These are phyloP conservation scores for Inga laurina DNA, from an alignment of 306 rosid species.

Conservation along the genomic window DNA sequence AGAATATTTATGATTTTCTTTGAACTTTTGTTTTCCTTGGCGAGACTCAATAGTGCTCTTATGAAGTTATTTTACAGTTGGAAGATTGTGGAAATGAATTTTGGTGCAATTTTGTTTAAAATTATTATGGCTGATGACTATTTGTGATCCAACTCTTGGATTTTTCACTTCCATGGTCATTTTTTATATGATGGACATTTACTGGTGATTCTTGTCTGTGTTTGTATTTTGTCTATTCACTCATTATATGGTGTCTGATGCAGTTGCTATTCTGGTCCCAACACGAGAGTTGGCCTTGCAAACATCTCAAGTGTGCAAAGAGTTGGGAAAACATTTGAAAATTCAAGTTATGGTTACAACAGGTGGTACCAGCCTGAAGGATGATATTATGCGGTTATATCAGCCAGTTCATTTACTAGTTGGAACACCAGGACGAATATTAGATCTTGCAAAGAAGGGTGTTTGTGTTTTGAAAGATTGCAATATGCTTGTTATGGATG, in stretches of 20 bases:
- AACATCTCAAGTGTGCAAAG: constrained; percentile 99
- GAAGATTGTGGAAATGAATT: neutral
- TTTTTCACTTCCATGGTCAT: neutral
- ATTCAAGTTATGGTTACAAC: constrained; percentile 99
- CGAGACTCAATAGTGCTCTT: neutral
- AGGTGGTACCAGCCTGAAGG: constrained; percentile 97
- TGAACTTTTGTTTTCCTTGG: neutral
- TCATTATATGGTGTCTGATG: constrained; percentile 15
- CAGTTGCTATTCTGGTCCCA: constrained; percentile 95
- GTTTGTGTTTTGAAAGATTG: constrained; percentile 85
- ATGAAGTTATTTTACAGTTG: neutral
- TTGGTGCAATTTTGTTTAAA: constrained; percentile 11
- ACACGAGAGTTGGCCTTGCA: constrained; percentile 97
- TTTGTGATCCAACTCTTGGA: constrained; percentile 2
- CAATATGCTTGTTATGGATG: constrained; percentile 94
- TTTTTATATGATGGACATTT: neutral
- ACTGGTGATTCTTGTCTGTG: neutral
- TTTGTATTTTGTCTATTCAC: constrained; percentile 19
- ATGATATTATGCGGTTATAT: constrained; percentile 96
- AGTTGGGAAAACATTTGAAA: constrained; percentile 89
- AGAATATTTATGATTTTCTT: neutral
- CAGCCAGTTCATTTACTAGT: constrained; percentile 97
- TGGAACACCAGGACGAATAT: constrained; percentile 97
- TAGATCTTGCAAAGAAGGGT: constrained; percentile 96
- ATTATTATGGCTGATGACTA: constrained; percentile 9